Conservation (phyloP, 139 green algal genomes). For the Asterochloris erici region DNA sequence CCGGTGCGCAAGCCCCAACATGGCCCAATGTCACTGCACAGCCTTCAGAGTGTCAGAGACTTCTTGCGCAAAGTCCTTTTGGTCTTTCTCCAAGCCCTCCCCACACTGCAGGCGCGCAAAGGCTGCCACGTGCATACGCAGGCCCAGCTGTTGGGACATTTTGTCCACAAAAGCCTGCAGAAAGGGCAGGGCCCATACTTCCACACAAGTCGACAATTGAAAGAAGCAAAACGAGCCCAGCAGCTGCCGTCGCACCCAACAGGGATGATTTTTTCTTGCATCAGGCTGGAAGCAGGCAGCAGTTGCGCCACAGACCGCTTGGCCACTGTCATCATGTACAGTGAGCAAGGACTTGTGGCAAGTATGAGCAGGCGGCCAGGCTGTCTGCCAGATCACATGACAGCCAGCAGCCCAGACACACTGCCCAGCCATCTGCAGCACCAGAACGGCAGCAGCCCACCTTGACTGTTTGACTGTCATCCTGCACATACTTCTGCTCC, state of each 20-base stretch:
- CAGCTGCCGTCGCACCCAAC: background rate
- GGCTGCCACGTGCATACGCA: slow-evolving; percentile 6
- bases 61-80: slow-evolving; percentile 63
- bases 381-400: background rate
- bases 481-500: slow-evolving; percentile 80
- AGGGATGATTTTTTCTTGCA: background rate
- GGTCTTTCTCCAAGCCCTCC: slow-evolving; percentile 50
- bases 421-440: too few relatives aligned
- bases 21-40: too few relatives aligned
- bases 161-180: slow-evolving; percentile 16
- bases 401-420: too few relatives aligned
- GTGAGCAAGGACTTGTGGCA: too few relatives aligned
- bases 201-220: background rate
- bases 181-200: background rate
- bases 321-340: too few relatives aligned
- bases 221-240: background rate
- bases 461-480: slow-evolving; percentile 51
- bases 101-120: slow-evolving; percentile 52
- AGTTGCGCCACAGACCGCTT: too few relatives aligned
- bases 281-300: too few relatives aligned
- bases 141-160: slow-evolving; percentile 22
- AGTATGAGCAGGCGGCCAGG: background rate
- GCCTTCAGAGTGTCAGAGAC: slow-evolving; percentile 49
- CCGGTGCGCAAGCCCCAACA: too few relatives aligned
- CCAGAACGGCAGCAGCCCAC: slow-evolving; percentile 16